phyloP scores from a whole-genome alignment of 768 basidiomycete genomes.

The Tylopilus vinaceipallidus region DNA sequence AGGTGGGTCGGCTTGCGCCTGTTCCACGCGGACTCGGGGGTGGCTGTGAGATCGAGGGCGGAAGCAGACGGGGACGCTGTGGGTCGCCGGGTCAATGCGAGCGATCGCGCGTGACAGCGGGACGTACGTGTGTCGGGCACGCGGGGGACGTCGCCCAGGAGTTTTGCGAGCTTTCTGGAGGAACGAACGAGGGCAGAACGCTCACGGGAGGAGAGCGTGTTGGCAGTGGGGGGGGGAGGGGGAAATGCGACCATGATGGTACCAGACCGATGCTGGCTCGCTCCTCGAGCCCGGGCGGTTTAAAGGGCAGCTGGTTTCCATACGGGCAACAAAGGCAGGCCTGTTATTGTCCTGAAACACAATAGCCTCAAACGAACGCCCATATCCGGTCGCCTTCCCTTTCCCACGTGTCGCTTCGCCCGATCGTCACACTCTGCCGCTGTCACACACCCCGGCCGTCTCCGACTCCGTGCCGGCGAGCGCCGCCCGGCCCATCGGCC shows the following conservation, averaged over 20 bases:
- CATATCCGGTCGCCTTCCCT: constrained; percentile 28
- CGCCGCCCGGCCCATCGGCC: constrained; percentile 19
- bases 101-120: too few relatives aligned
- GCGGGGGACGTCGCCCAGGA: constrained; percentile 60
- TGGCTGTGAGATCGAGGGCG: background rate
- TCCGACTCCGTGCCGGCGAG: constrained; percentile 44
- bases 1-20: constrained; percentile 30
- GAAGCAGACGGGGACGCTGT: too few relatives aligned
- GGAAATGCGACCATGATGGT: constrained; percentile 18
- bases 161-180: constrained; percentile 56
- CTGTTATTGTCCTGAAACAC: constrained; percentile 4
- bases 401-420: constrained; percentile 18
- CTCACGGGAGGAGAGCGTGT: constrained; percentile 48
- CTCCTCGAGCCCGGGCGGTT: background rate
- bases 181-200: constrained; percentile 56
- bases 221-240: constrained; percentile 55
- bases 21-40: constrained; percentile 19
- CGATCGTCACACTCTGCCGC: constrained; percentile 45
- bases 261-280: constrained; percentile 20
- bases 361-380: constrained; percentile 5
- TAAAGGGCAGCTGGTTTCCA: constrained; percentile 14
- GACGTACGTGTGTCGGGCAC: constrained; percentile 40
- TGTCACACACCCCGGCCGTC: constrained; percentile 26
- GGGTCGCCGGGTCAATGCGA: too few relatives aligned
- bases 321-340: constrained; percentile 23